Evolutionary conservation across 331 rosid species (phyloP), one percentile per base, ranked within the genome.

Genomic region (Cydonia oblonga): DNA sequence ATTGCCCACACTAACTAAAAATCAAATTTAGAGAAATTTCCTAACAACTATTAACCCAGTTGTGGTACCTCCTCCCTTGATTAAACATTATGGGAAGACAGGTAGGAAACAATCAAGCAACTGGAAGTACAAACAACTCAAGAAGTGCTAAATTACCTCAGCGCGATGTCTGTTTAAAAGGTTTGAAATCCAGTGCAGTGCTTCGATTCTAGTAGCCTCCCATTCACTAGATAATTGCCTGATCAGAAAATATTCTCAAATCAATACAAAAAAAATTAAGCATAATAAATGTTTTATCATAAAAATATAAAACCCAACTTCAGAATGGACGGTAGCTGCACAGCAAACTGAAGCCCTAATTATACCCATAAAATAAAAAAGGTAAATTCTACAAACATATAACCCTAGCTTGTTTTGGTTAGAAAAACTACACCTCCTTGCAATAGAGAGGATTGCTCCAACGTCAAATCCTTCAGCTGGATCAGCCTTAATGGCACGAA

Each of bases 201-300:
- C 93, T 82, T 95, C 99, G n/a, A 95, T 87, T 84, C 95, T 82
- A 78, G 99, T 95, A 76, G 96, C 99, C 86, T 89, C 99, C 88
- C 87, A 89, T 73, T 95, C 96, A 71, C 93, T 88, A 72, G 96
- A 87, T 70, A 91, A 69, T 88, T 95, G 93, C 82, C 99, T 95
- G 96, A 72, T 68, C 80, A 82, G 28, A 88, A 80, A 82, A 74
- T 75, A 81, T 68, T 69, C 61, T 62, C 68, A 44, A 70, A 81
- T 68, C 71, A 49, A 49, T 5, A 89, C 79, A 72, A 78, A 76
- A 57, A 28, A 72, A 7, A 38, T 68, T 28, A 67, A 38, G 19
- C 44, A 46, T 3, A 20, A 44, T 56, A 62, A 78, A 71, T n/a
- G n/a, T 19, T 20, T 51, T 72, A n/a, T 26, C 40, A 46, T 16